Base-by-base conservation (phyloP, 1,284 basidiomycete species). In the Sanghuangporus baumii region DNA sequence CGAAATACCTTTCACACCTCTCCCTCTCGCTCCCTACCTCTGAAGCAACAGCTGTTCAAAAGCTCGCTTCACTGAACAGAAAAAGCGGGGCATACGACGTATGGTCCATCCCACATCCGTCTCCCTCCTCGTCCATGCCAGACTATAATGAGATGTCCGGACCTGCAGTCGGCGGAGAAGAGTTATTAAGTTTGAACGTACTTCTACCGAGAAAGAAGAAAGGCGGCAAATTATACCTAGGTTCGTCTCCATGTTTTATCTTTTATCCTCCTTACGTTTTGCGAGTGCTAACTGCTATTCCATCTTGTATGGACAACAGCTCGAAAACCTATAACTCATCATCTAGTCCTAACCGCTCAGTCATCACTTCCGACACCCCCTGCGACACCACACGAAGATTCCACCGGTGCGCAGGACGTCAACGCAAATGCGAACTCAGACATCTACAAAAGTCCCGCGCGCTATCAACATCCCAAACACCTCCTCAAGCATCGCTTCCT, bases 131-230 rank as follows among this genome's bases (percentile, higher is more conserved):
- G 3, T 16, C 47, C 18, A 16, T 26, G 12, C 23, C 47, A 26
- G 76, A 79, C 12, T 78, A 77, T 41, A 72, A 77, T 34, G 54
- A 18, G 6, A 26, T 52, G 18, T 41, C 61, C 11, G 55, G 41
- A 9, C 69, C 72, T 2, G 73, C 75, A 0, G 66, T 69, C 7
- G 81, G 81, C 0, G 89, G 81, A 7, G 89, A 89, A 64, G 89
- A 91, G 70, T 73, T 89, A 47, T 79, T 78, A 48, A 71, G 74
- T 0, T 69, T 91, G 2, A 78, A 84, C 1, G 87, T 84, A 69
- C 73, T 91, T 2, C 71, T 91, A 1, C 89, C 89, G 0, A 75
- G 86, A 34, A 82, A 78, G 67, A 80, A 73, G 61, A 86, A 86
- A 67, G 78, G 76, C 31, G 86, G 86, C 1, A 81, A 77, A 60